A percentile compares a stretch with the other conserved stretches of the same genome.
These are phyloP conservation scores for Euphorbia tirucalli DNA, from an alignment of 345 rosid species.

Conservation along the genomic window DNA sequence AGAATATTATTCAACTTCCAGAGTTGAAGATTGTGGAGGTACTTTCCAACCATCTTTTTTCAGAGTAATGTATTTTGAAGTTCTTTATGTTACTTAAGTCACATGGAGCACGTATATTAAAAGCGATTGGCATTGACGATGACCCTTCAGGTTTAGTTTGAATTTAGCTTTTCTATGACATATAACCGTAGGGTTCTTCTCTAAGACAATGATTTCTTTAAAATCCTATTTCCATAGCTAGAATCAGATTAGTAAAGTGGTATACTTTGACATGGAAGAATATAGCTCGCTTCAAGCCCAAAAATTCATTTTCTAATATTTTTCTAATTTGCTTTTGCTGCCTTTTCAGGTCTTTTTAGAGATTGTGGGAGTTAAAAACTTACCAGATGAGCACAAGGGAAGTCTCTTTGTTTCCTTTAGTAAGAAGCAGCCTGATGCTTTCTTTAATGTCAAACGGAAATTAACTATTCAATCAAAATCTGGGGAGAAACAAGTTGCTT, in stretches of 20 bases:
- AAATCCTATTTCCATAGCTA: neutral
- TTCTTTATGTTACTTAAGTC: neutral
- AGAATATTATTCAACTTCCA: conserved; percentile 41
- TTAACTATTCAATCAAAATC: conserved; percentile 58
- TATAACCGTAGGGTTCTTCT: neutral
- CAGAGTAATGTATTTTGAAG: neutral
- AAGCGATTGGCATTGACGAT: neutral
- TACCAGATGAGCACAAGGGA: conserved; percentile 65
- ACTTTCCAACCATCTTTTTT: conserved; percentile 22
- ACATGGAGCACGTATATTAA: neutral
- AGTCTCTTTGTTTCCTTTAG: conserved; percentile 54
- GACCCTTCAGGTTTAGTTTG: neutral
- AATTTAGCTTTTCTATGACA: neutral
- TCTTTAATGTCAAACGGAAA: conserved; percentile 56
- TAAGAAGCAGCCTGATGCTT: conserved; percentile 65
- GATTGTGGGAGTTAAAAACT: conserved; percentile 68
- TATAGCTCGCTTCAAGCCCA: neutral
- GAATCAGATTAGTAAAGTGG: neutral
- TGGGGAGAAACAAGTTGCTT: conserved; percentile 60
- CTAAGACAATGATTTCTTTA: neutral
- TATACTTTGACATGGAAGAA: neutral
- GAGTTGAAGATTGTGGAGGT: conserved; percentile 71
- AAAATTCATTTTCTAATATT: conserved; percentile 1
- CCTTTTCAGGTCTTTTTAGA: conserved; percentile 54
- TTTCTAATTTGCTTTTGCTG: neutral